phyloP scores from a whole-genome alignment of 192 early-diverging fungal genomes.

The Gaertneriomyces semiglobifer region DNA sequence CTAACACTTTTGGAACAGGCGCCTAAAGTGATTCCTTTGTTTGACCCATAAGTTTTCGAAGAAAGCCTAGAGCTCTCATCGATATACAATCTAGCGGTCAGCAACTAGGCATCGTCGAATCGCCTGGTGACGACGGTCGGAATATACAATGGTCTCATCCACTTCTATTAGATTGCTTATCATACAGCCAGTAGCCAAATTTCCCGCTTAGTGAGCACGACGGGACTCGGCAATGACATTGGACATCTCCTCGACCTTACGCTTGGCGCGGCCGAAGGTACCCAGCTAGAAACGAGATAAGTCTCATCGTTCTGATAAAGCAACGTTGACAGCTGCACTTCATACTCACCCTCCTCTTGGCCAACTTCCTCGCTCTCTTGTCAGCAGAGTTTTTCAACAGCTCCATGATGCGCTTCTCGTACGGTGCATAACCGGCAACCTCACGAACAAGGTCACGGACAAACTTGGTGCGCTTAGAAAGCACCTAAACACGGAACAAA shows the following conservation, averaged over 20 bases:
- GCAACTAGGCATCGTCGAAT: no score
- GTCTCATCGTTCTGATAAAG: no score
- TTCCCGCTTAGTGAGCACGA: slow-evolving; percentile 55
- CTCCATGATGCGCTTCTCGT: slow-evolving; percentile 99
- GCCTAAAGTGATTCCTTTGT: no score
- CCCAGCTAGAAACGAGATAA: slow-evolving; percentile 65
- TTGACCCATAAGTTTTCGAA: no score
- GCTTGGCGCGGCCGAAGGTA: slow-evolving; percentile 94
- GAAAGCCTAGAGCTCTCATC: no score
- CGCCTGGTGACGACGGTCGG: no score
- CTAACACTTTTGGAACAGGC: no score
- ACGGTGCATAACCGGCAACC: slow-evolving; percentile 95
- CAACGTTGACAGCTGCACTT: no score
- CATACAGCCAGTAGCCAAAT: no score
- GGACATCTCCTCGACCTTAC: slow-evolving; percentile 97
- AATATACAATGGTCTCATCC: no score
- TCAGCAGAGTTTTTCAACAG: slow-evolving; percentile 99
- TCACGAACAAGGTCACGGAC: slow-evolving; percentile 94
- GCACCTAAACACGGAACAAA: slow-evolving; percentile 36
- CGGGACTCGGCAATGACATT: slow-evolving; percentile 91
- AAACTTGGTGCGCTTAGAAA: slow-evolving; percentile 80
- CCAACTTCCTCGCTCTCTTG: slow-evolving; percentile 98
- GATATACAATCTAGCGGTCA: no score
- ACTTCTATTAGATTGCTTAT: no score
- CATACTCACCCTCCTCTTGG: slow-evolving; percentile 74